Conservation (phyloP, 164 flowering plant genomes). For the Kingdonia uniflora region DNA sequence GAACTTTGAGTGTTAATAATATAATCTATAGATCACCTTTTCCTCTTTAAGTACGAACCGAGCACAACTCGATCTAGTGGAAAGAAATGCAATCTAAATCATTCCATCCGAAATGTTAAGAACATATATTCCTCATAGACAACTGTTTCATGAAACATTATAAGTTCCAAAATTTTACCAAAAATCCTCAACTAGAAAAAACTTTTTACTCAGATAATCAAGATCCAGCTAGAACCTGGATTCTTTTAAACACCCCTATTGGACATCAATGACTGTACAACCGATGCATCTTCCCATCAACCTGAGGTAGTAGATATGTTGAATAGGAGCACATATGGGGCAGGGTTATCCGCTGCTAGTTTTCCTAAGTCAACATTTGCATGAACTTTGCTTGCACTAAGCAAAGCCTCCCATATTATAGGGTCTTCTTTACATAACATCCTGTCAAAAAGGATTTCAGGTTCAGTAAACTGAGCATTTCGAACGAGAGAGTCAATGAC, state of each 20-base stretch:
- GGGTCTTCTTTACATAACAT: slow-evolving; percentile 64
- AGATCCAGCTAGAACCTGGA: too few relatives aligned
- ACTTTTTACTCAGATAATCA: slow-evolving; percentile 63
- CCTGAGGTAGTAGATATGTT: slow-evolving; percentile 64
- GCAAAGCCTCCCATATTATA: slow-evolving; percentile 71
- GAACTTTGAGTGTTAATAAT: too few relatives aligned
- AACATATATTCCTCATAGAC: not conserved
- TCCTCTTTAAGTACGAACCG: too few relatives aligned
- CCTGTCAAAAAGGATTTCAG: slow-evolving; percentile 42
- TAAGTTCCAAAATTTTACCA: too few relatives aligned
- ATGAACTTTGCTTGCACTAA: slow-evolving; percentile 74
- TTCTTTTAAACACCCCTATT: slow-evolving; percentile 33
- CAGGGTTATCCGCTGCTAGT: too few relatives aligned
- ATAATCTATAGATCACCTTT: too few relatives aligned
- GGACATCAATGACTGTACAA: slow-evolving; percentile 44
- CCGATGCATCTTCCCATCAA: slow-evolving; percentile 66
- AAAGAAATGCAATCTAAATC: slow-evolving; percentile 13
- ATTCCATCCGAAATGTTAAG: not conserved
- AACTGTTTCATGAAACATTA: too few relatives aligned
- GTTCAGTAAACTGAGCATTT: slow-evolving; percentile 59
- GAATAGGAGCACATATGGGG: too few relatives aligned
- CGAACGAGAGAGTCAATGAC: slow-evolving; percentile 65
- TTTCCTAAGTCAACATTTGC: too few relatives aligned
- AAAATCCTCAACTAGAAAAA: too few relatives aligned
- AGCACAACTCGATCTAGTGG: slow-evolving; percentile 54